These are phyloP conservation scores for Reticulascus tulasneorum DNA, from an alignment of 2,329 filamentous ascomycete genomes.

Conservation along the genomic window DNA sequence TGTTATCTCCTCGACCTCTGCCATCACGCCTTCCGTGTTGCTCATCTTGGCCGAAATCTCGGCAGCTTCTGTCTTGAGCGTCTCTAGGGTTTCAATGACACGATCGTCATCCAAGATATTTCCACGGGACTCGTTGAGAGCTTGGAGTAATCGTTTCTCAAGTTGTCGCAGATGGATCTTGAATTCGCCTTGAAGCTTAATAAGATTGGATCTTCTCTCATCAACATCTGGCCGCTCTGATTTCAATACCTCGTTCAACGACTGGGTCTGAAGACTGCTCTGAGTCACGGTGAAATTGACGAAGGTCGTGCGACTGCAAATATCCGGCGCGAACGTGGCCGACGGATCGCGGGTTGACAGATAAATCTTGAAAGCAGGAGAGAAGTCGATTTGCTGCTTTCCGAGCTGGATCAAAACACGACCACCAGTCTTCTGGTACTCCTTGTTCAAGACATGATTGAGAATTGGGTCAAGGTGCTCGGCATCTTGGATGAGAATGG, in stretches of 20 bases:
- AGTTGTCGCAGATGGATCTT: conserved; percentile 95
- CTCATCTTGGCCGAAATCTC: conserved; percentile 96
- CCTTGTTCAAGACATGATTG: conserved; percentile 98
- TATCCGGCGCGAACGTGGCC: conserved; percentile 89
- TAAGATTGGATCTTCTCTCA: conserved; percentile 90
- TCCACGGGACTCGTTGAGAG: conserved; percentile 93
- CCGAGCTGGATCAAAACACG: conserved; percentile 97
- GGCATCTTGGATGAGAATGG: conserved; percentile 96
- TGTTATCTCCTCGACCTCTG: conserved; percentile 93
- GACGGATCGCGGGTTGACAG: conserved; percentile 95
- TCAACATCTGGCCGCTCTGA: conserved; percentile 97
- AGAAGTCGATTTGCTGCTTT: conserved; percentile 99
- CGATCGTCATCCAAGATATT: conserved; percentile 98
- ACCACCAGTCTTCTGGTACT: conserved; percentile 97
- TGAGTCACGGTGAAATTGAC: conserved; percentile 99
- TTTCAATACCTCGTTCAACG: conserved; percentile 94
- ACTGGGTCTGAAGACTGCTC: conserved; percentile 97
- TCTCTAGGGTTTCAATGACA: conserved; percentile 96
- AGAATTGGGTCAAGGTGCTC: conserved; percentile 96
- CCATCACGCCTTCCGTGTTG: conserved; percentile 97
- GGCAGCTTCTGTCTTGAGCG: conserved; percentile 92
- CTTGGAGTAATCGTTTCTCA: conserved; percentile 89
- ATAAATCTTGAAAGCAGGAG: conserved; percentile 91
- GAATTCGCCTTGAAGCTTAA: conserved; percentile 98
- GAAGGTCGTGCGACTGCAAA: conserved; percentile 97